Evolutionary conservation across 306 rosid species (phyloP), one percentile per base, ranked within the genome.

Genomic region (Cicer yamashitae): DNA sequence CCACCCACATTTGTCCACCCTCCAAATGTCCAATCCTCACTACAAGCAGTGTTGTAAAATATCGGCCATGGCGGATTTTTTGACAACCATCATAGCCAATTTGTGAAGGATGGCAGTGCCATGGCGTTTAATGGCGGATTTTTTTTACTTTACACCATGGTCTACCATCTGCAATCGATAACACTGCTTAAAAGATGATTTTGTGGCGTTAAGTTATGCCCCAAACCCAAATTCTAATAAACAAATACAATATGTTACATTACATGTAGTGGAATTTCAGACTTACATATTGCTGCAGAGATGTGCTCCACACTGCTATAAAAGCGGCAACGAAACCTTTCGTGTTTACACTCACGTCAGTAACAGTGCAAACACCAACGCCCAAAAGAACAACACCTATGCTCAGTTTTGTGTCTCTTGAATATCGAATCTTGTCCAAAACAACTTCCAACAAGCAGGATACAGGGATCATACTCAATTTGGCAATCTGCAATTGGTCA

Each of bases 381-480:
- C 97, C 96, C 70, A 90, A 50, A 39, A 92, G 91, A 76, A 92
- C 97, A 20, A 92, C 47, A 56, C 67, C 81, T 81, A 92, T 92
- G 89, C 97, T 90, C 65, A 90, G 75, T 83, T 92, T 92, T 30
- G 97, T 92, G 80, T 88, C 96, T 81, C 97, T 88, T 39, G 96
- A 92, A 86, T 92, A 92, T 30, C 84, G 89, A 67, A 92, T 83
- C 81, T 90, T 89, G 88, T 92, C 97, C 5, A 92, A 66, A 66
- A 82, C 85, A 64, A 92, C 91, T 88, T 92, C 96, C 84, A 92
- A 81, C 38, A 92, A 86, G 82, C 97, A 92, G 30, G 96, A 90
- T 20, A 92, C 93, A 11, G 97, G 97, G 59, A 92, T 92, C 96
- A 92, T 93, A 81, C 91, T 93, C 84, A 93, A 84, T 80, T 93